phyloP scores from a whole-genome alignment of 495 filamentous ascomycete species.

The Penicillium robsamsonii region DNA sequence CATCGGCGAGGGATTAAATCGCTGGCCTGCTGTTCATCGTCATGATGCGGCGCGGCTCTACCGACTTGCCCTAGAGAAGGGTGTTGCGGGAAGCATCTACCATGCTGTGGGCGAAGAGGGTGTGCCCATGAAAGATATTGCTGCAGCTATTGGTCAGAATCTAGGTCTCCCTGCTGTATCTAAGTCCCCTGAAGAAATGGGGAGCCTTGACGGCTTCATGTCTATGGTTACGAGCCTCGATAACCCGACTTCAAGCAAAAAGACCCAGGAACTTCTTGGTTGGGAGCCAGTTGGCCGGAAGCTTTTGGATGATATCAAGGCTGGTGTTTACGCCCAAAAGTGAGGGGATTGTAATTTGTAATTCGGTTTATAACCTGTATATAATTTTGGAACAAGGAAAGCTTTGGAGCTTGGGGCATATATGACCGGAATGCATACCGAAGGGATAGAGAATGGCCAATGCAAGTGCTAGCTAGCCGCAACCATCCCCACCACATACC shows the following conservation, averaged over 20 bases:
- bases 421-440: background rate
- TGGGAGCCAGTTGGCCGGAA: slow-evolving; percentile 34
- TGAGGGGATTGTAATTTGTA: background rate
- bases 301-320: slow-evolving; percentile 39
- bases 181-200: slow-evolving; percentile 31
- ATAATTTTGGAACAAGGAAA: too few species aligned
- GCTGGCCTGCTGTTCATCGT: slow-evolving; percentile 42
- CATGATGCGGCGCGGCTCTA: slow-evolving; percentile 42
- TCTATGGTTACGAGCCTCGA: slow-evolving; percentile 22
- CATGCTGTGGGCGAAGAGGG: slow-evolving; percentile 44
- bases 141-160: slow-evolving; percentile 33
- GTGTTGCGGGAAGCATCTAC: slow-evolving; percentile 33
- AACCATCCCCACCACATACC: background rate
- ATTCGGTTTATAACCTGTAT: background rate
- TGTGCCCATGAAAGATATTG: slow-evolving; percentile 40
- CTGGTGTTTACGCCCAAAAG: slow-evolving; percentile 23
- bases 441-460: background rate
- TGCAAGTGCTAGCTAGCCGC: background rate
- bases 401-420: background rate
- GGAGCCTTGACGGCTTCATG: slow-evolving; percentile 31
- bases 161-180: slow-evolving; percentile 32
- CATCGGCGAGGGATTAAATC: slow-evolving; percentile 42
- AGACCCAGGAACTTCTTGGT: slow-evolving; percentile 39
- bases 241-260: slow-evolving; percentile 41
- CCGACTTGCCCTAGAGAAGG: slow-evolving; percentile 45